Base-by-base conservation (phyloP, 2,329 filamentous ascomycete genomes). In the Blumeria hordei region DNA sequence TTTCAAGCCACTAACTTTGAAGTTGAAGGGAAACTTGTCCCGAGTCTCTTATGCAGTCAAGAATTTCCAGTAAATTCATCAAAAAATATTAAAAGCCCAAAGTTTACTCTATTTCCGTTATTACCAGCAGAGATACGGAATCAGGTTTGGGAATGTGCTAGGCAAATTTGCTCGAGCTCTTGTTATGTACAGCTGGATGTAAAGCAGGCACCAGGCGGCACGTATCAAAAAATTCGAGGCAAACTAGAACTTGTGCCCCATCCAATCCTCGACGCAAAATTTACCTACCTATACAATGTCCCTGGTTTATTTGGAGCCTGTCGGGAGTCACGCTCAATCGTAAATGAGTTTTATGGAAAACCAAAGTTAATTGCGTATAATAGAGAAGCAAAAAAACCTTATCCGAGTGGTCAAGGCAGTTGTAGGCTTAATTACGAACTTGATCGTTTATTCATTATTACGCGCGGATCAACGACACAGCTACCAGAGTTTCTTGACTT, bases 381-480 rank as follows among this genome's bases (percentile, higher is more conserved):
- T 32, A 33, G 8, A 32, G n/a, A 7, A 10, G 32, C 45, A 11
- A 9, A 12, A 9, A 21, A 49, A 32, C 45, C 21, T 7, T 49
- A 32, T 28, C n/a, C 16, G n/a, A 49, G 45, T 21, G 45, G 45
- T 7, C 7, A n/a, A 11, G 45, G 45, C 9, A 49, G 45, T n/a
- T 49, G 45, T 32, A 21, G 16, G 33, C 55, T 60, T 41, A 58
- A 60, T 49, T 60, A 56, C 33, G 37, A 51, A 2, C 50, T 28
- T 16, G 58, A 60, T 33, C 52, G 53, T 12, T 41, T 62, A 9
- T 57, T 59, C 53, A 28, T 62, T 11, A 54, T 55, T 35, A 55
- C 50, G 32, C 10, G 14, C 3, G 55, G 54, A 14, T 1, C 35
- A 44, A 33, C 36, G 57, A 28, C 50, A 60, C 18, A 16, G 14